Evolutionary conservation across 257 asterid genomes (phyloP).

Genomic region (Solanum megistacrolobum): DNA sequence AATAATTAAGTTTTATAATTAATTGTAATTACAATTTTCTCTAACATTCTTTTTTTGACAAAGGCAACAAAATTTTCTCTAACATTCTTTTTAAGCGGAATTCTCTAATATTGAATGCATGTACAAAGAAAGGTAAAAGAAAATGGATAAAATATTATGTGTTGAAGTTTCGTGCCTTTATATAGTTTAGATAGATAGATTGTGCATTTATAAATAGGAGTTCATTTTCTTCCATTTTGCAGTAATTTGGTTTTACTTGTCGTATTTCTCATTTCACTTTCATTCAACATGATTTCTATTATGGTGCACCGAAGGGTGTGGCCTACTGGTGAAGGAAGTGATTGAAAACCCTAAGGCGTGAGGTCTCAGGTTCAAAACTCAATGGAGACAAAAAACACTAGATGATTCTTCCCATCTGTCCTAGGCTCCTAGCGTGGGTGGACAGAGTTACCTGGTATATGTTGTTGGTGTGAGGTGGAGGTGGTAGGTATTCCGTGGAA

Average conservation of each 20-base stretch:
- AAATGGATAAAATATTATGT: not conserved
- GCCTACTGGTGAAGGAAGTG: not conserved
- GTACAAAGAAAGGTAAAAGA: not conserved
- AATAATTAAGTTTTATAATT: not conserved
- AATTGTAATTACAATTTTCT: not conserved
- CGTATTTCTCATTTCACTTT: not conserved
- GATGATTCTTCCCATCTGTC: not conserved
- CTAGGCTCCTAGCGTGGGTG: not conserved
- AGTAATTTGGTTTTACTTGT: not conserved
- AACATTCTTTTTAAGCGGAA: not conserved
- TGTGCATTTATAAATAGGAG: not conserved
- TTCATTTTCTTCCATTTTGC: not conserved
- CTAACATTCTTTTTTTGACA: not conserved
- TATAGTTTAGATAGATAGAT: not conserved
- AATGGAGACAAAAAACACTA: not conserved
- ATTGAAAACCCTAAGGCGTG: not conserved
- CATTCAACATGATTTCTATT: not conserved
- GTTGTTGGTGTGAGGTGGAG: not conserved
- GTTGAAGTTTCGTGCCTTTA: not conserved
- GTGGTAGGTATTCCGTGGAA: not conserved
- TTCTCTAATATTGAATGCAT: not conserved
- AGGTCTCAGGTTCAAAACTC: not conserved
- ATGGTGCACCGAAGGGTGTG: not conserved
- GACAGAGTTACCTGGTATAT: not conserved
- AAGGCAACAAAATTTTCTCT: too few species aligned